phyloP scores from a whole-genome alignment of 2,329 filamentous ascomycete species.

The Fusarium beomiforme region DNA sequence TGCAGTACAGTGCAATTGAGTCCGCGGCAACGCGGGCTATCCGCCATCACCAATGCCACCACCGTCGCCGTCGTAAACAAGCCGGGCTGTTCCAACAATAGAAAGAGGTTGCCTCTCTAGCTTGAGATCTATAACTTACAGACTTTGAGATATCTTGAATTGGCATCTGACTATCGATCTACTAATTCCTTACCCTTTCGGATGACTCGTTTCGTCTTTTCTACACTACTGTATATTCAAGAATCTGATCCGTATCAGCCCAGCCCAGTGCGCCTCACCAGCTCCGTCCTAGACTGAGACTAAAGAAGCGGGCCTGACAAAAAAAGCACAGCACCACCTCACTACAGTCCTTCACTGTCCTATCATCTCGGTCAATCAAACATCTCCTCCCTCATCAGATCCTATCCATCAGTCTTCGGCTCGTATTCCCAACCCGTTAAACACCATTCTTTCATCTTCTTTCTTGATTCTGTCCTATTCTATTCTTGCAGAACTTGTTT shows the following conservation, averaged over 20 bases:
- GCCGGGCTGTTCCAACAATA: constrained; percentile 32
- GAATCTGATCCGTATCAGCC: constrained; percentile 7
- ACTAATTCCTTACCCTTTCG: background rate
- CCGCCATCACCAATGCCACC: constrained; percentile 30
- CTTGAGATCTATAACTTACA: constrained; percentile 20
- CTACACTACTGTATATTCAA: background rate
- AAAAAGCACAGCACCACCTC: constrained; percentile 26
- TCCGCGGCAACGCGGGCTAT: background rate
- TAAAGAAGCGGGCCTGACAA: constrained; percentile 11
- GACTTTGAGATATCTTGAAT: background rate
- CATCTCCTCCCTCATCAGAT: constrained; percentile 8
- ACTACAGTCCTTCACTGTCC: constrained; percentile 14
- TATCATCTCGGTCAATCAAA: constrained; percentile 12
- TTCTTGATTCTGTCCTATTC: background rate
- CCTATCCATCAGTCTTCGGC: constrained; percentile 20
- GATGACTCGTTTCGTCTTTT: background rate
- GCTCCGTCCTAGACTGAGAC: constrained; percentile 17
- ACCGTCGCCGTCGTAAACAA: constrained; percentile 34
- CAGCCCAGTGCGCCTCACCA: constrained; percentile 27
- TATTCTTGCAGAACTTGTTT: background rate
- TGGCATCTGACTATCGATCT: background rate
- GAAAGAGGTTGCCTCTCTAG: constrained; percentile 33
- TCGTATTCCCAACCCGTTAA: constrained; percentile 42
- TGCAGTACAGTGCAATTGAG: background rate
- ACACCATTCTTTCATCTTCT: constrained; percentile 21